Conservation (phyloP, 306 rosid species). For the Alnus rubra region DNA sequence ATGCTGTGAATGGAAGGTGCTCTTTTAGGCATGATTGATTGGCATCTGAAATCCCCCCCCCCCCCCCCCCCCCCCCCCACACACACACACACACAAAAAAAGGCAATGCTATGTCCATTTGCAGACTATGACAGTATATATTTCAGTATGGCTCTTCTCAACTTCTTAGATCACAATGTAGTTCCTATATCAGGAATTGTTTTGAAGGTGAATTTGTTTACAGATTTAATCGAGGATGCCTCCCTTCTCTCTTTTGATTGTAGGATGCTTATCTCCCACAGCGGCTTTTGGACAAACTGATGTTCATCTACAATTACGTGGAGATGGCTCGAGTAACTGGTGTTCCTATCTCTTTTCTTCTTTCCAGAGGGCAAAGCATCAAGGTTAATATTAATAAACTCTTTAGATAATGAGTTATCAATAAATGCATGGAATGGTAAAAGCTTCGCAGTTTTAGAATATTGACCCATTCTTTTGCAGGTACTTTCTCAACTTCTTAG, state of each 20-base stretch:
- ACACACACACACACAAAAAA: no score
- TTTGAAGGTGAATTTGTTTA: neutral
- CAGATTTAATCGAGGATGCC: neutral
- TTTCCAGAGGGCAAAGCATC: conserved; percentile 96
- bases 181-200: neutral
- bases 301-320: conserved; percentile 94
- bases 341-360: conserved; percentile 94
- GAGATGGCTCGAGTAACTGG: conserved; percentile 99
- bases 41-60: neutral
- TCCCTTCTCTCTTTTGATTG: conserved; percentile 24
- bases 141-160: neutral
- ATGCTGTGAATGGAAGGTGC: neutral
- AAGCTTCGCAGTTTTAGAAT: conserved; percentile 18
- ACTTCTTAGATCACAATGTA: neutral
- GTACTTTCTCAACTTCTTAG: conserved; percentile 99
- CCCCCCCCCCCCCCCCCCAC: no score
- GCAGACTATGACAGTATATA: neutral
- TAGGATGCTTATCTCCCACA: conserved; percentile 99
- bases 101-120: no score
- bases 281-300: conserved; percentile 89
- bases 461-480: conserved; percentile 39
- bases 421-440: conserved; percentile 11
- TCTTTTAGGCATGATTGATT: neutral
- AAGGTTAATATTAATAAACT: conserved; percentile 45
- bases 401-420: conserved; percentile 4